Conservation (phyloP, 2,329 filamentous ascomycete genomes). For the Coniochaeta sp. region DNA sequence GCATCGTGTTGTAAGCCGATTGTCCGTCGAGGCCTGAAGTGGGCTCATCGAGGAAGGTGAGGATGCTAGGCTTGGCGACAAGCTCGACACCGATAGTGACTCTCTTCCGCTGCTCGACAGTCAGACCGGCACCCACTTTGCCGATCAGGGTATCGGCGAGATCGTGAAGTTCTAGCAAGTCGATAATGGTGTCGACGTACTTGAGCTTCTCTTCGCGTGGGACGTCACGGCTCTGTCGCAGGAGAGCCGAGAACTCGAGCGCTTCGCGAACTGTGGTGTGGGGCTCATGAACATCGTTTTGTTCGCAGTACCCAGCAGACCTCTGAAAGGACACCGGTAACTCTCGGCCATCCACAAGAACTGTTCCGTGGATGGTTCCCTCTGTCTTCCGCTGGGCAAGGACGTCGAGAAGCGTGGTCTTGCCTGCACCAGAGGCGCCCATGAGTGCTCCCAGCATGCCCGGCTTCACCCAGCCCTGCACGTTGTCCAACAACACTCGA, state of each 20-base stretch:
- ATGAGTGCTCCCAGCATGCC: constrained; percentile 75
- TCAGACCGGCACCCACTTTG: too few relatives aligned
- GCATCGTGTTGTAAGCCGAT: background rate
- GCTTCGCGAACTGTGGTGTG: background rate
- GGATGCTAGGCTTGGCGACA: constrained; percentile 25
- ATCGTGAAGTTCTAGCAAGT: background rate
- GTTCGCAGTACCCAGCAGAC: constrained; percentile 73
- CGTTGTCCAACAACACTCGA: constrained; percentile 40
- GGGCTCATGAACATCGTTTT: constrained; percentile 65
- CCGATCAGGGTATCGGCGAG: constrained; percentile 33
- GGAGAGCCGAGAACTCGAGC: background rate
- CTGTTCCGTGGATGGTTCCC: constrained; percentile 66
- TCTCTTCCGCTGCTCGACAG: constrained; percentile 53
- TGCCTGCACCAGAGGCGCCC: constrained; percentile 57
- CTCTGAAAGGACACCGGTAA: constrained; percentile 70
- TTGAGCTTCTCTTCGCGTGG: background rate
- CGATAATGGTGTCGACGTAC: background rate
- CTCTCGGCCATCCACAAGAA: constrained; percentile 67
- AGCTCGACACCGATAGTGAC: constrained; percentile 65
- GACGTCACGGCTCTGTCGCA: too few relatives aligned
- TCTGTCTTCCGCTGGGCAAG: constrained; percentile 74
- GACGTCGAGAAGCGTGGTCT: constrained; percentile 59
- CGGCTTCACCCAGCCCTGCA: constrained; percentile 73
- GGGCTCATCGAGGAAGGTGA: constrained; percentile 24
- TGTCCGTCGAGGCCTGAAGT: background rate